Evolutionary conservation across 73 alveolate species (phyloP).

Genomic region (Stentor coeruleus): DNA sequence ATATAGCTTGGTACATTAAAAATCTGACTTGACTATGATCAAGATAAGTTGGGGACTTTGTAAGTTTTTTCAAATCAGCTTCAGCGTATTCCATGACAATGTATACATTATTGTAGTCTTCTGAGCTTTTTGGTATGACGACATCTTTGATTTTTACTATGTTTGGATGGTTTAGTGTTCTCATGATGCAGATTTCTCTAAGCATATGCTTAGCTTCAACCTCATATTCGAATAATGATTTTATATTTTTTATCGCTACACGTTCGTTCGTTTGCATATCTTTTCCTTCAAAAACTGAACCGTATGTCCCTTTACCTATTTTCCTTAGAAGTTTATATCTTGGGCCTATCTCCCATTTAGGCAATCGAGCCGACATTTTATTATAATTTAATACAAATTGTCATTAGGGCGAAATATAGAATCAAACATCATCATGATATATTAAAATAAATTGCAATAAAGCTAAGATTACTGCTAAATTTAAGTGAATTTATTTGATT

Average conservation of each 20-base stretch:
- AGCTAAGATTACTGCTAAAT: too few species aligned
- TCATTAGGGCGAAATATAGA: too few species aligned
- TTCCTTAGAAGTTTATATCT: conserved; percentile 70
- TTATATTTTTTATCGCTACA: conserved; percentile 53
- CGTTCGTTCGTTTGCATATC: conserved; percentile 73
- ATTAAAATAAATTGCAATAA: too few species aligned
- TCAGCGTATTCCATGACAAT: conserved; percentile 73
- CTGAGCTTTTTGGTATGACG: neutral
- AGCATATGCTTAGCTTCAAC: conserved; percentile 78
- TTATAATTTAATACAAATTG: too few species aligned
- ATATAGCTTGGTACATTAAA: conserved; percentile 71
- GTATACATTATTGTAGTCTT: conserved; percentile 65
- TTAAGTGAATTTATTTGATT: too few species aligned
- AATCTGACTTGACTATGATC: conserved; percentile 59
- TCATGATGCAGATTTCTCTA: conserved; percentile 72
- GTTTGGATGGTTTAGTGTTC: conserved; percentile 65
- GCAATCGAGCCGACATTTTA: too few species aligned
- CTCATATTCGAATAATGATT: conserved; percentile 38
- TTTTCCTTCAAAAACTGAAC: conserved; percentile 85
- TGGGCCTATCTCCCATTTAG: conserved; percentile 64
- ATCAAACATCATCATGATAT: too few species aligned
- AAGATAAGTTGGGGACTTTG: conserved; percentile 68
- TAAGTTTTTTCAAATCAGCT: conserved; percentile 68
- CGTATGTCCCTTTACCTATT: conserved; percentile 92
- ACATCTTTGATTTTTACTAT: conserved; percentile 51